Evolutionary conservation across 139 green algal genomes (phyloP).

Genomic region (Axilococcus clingmanii): DNA sequence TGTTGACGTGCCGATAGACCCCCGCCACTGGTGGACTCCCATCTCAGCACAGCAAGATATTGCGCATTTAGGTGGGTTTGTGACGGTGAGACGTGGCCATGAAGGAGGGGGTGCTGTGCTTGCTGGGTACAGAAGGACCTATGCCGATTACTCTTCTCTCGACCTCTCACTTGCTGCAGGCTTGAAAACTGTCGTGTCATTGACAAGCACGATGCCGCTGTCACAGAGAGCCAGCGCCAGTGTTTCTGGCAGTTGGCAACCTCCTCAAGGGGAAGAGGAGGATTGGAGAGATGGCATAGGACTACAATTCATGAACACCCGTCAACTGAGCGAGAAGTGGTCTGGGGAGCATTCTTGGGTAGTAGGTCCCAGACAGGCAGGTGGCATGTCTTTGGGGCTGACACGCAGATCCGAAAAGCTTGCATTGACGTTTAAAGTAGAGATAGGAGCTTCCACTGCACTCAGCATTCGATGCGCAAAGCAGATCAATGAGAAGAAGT

Average conservation of each 20-base stretch:
- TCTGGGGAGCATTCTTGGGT: conserved; percentile 25
- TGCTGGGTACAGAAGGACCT: conserved; percentile 26
- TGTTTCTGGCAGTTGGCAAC: conserved; percentile 5
- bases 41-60: conserved; percentile 12
- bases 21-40: conserved; percentile 5
- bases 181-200: conserved; percentile 25
- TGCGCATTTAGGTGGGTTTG: conserved; percentile 29
- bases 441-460: conserved; percentile 22
- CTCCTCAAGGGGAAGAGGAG: too few species aligned
- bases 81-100: conserved; percentile 19
- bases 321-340: conserved; percentile 15
- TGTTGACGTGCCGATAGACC: conserved; percentile 26
- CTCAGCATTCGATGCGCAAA: conserved; percentile 10
- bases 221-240: neutral
- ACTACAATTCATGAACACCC: conserved; percentile 17
- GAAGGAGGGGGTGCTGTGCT: conserved; percentile 32
- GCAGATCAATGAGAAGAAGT: conserved; percentile 2
- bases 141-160: conserved; percentile 9
- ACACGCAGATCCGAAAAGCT: neutral
- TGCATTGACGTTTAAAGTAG: conserved; percentile 7
- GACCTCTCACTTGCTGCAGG: conserved; percentile 14
- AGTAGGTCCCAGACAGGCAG: conserved; percentile 12
- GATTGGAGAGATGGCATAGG: conserved; percentile 29
- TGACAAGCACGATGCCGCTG: conserved; percentile 16
- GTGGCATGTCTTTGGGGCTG: neutral